A percentile compares a stretch with the other conserved stretches of the same genome.
Conservation (phyloP, 2,329 filamentous ascomycete species). For the Trichoderma harzianum region DNA sequence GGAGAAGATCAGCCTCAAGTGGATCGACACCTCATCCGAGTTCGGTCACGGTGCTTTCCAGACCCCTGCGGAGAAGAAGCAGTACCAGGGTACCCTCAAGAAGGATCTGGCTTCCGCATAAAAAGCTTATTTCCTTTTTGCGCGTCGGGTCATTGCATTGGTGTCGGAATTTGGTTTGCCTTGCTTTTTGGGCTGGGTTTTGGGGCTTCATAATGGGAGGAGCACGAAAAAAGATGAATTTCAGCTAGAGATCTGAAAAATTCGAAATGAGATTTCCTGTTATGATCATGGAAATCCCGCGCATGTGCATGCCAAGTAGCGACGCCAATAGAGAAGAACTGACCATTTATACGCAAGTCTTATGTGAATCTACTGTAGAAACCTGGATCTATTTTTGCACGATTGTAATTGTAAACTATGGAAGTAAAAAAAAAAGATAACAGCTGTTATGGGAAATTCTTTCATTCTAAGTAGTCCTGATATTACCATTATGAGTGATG, state of each 20-base stretch:
- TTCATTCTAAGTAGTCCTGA: neutral
- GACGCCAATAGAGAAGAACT: conserved; percentile 6
- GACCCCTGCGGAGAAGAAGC: conserved; percentile 95
- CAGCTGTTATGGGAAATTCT: neutral
- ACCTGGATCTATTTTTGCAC: neutral
- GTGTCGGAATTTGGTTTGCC: conserved; percentile 49
- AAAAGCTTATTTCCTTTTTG: conserved; percentile 40
- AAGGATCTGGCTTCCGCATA: conserved; percentile 70
- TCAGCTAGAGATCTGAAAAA: conserved; percentile 36
- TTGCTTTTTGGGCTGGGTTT: conserved; percentile 35
- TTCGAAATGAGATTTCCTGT: conserved; percentile 35
- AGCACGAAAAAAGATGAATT: conserved; percentile 29
- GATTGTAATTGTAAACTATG: neutral
- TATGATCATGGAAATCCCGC: conserved; percentile 12
- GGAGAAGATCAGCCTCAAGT: conserved; percentile 99
- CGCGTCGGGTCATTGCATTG: conserved; percentile 49
- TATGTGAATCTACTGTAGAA: neutral
- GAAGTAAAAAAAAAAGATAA: neutral
- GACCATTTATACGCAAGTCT: neutral
- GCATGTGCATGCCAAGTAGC: conserved; percentile 14
- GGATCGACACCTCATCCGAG: conserved; percentile 99
- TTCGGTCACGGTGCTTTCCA: conserved; percentile 99
- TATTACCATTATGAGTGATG: neutral
- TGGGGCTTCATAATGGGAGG: conserved; percentile 35
- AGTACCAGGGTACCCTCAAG: conserved; percentile 98